A percentile compares a stretch with the other conserved stretches of the same genome.
Conservation (phyloP, 2,329 filamentous ascomycete species). For the Didymella arachidicola region DNA sequence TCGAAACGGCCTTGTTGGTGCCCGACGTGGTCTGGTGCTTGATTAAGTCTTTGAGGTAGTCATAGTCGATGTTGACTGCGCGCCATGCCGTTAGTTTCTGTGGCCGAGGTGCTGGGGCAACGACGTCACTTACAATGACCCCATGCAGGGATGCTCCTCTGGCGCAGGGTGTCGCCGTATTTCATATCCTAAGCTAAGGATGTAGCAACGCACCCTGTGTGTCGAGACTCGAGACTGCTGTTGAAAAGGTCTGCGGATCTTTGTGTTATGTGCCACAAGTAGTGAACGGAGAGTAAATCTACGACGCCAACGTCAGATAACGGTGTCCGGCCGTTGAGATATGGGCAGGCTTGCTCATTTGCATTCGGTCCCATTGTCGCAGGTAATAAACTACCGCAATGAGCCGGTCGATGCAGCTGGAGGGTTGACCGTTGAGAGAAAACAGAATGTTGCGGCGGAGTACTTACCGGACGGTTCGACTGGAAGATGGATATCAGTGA, state of each 20-base stretch:
- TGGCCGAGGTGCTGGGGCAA: neutral
- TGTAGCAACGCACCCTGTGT: conserved; percentile 4
- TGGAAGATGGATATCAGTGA: conserved; percentile 5
- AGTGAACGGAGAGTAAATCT: conserved; percentile 8
- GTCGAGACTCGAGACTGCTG: conserved; percentile 17
- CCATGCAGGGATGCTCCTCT: conserved; percentile 83
- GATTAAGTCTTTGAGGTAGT: conserved; percentile 84
- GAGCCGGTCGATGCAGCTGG: conserved; percentile 4
- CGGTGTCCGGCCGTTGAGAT: conserved; percentile 8
- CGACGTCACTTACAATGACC: conserved; percentile 66
- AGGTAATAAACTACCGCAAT: conserved; percentile 11
- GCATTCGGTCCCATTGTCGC: conserved; percentile 15
- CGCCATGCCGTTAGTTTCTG: conserved; percentile 25
- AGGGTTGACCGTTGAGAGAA: conserved; percentile 4
- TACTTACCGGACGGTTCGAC: conserved; percentile 16
- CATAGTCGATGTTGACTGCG: conserved; percentile 88
- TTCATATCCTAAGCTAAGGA: conserved; percentile 64
- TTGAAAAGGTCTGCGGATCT: conserved; percentile 12
- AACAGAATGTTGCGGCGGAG: conserved; percentile 14
- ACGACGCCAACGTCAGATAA: conserved; percentile 20
- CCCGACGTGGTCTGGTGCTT: conserved; percentile 78
- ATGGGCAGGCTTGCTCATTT: conserved; percentile 13
- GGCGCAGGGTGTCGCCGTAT: conserved; percentile 76
- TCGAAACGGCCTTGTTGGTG: conserved; percentile 73
- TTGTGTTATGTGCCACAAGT: conserved; percentile 26